phyloP scores from a whole-genome alignment of 805 yeast genomes.

The Nakazawaea pomicola region DNA sequence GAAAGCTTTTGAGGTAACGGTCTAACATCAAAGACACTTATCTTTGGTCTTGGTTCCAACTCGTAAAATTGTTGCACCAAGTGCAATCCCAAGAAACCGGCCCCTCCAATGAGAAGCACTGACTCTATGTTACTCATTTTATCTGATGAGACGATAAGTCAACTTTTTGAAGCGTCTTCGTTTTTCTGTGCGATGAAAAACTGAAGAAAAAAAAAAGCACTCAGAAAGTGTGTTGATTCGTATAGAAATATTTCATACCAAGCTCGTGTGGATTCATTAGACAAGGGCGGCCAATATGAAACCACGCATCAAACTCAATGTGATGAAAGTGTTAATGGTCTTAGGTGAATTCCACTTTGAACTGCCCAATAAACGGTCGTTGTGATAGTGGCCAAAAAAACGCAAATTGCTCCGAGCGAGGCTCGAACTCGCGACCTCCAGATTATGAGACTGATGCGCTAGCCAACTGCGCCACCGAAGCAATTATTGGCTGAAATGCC shows the following conservation, averaged over 20 bases:
- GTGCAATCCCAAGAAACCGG: slow-evolving; percentile 93
- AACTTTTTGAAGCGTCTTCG: no score
- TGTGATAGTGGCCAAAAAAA: no score
- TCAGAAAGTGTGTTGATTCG: no score
- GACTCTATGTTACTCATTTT: slow-evolving; percentile 32
- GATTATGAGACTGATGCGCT: slow-evolving; percentile 16
- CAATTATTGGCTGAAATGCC: slow-evolving; percentile 1
- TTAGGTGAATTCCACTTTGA: no score
- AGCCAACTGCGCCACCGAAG: slow-evolving; percentile 16
- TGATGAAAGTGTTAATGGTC: no score
- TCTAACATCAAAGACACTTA: slow-evolving; percentile 88
- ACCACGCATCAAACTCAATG: no score
- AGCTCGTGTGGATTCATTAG: no score
- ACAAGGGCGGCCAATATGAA: no score
- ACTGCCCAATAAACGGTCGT: no score
- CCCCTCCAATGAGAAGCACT: slow-evolving; percentile 88
- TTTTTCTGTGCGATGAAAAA: background rate
- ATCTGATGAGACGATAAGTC: no score
- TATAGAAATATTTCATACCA: no score
- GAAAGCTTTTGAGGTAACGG: slow-evolving; percentile 75
- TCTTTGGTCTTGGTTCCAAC: slow-evolving; percentile 58
- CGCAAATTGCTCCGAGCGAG: slow-evolving; percentile 13
- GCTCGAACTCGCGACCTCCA: slow-evolving; percentile 16
- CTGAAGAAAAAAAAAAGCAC: no score
- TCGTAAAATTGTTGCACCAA: slow-evolving; percentile 79